Percentiles rank a stretch among this genome's conserved stretches.
These are phyloP conservation scores for Pichia paraexigua DNA, from an alignment of 805 yeast species.

Conservation along the genomic window DNA sequence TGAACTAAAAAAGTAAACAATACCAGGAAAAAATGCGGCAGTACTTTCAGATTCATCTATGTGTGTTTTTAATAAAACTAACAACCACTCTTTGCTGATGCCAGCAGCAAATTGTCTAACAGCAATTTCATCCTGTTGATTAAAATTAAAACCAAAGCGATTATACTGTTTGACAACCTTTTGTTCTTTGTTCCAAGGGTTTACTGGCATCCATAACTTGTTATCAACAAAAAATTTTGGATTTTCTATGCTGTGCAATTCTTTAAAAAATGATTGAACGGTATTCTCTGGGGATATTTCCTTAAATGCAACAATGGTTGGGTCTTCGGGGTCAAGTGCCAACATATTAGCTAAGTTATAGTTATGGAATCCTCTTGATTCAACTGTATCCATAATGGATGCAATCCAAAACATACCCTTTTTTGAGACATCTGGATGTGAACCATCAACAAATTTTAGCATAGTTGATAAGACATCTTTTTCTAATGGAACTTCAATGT, in stretches of 20 bases:
- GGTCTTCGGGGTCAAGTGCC: conserved; percentile 24
- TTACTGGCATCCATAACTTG: conserved; percentile 53
- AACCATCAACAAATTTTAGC: conserved; percentile 41
- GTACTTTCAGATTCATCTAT: conserved; percentile 62
- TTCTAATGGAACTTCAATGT: conserved; percentile 40
- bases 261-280: conserved; percentile 36
- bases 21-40: conserved; percentile 56
- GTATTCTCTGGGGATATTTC: conserved; percentile 14
- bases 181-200: conserved; percentile 62
- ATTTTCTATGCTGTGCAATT: conserved; percentile 38
- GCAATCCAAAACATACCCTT: conserved; percentile 54
- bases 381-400: conserved; percentile 32
- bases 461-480: conserved; percentile 36
- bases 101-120: conserved; percentile 36
- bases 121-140: conserved; percentile 34
- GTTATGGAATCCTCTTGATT: conserved; percentile 17
- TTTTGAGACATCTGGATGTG: conserved; percentile 62
- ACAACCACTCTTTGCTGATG: conserved; percentile 54
- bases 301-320: conserved; percentile 12
- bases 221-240: conserved; percentile 54
- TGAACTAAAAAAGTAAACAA: conserved; percentile 49
- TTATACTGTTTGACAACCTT: conserved; percentile 35
- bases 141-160: conserved; percentile 26
- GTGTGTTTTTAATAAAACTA: conserved; percentile 40
- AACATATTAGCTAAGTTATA: conserved; percentile 39